Evolutionary conservation across 192 early-diverging fungal genomes (phyloP).

Genomic region (Ambispora gerdemannii): DNA sequence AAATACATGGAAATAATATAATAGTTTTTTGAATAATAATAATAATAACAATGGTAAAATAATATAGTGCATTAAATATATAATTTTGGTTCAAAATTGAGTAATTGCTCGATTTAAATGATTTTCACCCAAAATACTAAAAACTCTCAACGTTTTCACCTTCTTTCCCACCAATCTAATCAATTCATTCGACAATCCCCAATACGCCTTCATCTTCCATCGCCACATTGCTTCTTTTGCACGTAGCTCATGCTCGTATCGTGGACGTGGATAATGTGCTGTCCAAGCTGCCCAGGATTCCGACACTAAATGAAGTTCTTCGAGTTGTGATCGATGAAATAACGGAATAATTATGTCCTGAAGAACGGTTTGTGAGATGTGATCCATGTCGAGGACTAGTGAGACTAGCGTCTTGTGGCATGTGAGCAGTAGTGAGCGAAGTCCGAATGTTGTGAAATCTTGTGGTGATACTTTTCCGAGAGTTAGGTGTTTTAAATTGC

Average conservation of each 20-base stretch:
- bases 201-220: slow-evolving; percentile 29
- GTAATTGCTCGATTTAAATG: background rate
- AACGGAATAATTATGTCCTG: slow-evolving; percentile 26
- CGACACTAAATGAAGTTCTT: slow-evolving; percentile 24
- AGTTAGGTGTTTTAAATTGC: background rate
- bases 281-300: slow-evolving; percentile 26
- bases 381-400: slow-evolving; percentile 1
- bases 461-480: slow-evolving; percentile 16
- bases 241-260: slow-evolving; percentile 13
- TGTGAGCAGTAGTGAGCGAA: slow-evolving; percentile 5
- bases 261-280: slow-evolving; percentile 22
- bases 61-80: too few species aligned
- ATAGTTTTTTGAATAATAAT: too few species aligned
- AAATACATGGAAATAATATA: too few species aligned
- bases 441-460: background rate
- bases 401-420: slow-evolving; percentile 7
- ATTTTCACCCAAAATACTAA: slow-evolving; percentile 27
- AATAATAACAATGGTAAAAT: too few species aligned
- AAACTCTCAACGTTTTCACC: slow-evolving; percentile 7
- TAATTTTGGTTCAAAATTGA: slow-evolving; percentile 2
- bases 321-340: slow-evolving; percentile 12
- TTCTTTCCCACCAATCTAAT: slow-evolving; percentile 8
- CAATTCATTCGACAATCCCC: slow-evolving; percentile 13
- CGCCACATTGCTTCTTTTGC: slow-evolving; percentile 31
- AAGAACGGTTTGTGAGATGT: slow-evolving; percentile 13